Conservation (phyloP, 2,329 filamentous ascomycete species). For the Alternaria metachromatica region DNA sequence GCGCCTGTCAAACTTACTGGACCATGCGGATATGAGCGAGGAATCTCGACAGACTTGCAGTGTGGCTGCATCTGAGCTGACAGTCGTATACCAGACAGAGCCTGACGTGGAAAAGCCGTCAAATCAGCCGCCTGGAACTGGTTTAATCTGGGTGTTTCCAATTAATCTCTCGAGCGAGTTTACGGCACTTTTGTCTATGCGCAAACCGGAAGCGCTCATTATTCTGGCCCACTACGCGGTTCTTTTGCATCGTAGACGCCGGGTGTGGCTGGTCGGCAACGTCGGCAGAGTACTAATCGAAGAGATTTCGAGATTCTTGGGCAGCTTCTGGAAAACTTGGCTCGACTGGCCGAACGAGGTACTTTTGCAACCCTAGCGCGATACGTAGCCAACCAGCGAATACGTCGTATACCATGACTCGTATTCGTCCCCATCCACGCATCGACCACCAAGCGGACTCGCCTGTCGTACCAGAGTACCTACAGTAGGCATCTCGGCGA, state of each 20-base stretch:
- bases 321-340: conserved; percentile 26
- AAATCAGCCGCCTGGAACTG: neutral
- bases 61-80: neutral
- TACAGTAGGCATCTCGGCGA: neutral
- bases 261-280: conserved; percentile 23
- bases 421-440: neutral
- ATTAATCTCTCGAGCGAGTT: conserved; percentile 23
- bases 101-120: neutral
- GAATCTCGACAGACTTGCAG: neutral
- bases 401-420: neutral
- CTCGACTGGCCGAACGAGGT: conserved; percentile 29
- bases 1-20: neutral
- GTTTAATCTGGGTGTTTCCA: conserved; percentile 27
- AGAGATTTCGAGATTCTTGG: conserved; percentile 18
- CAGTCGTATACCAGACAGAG: neutral
- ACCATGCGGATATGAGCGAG: neutral
- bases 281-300: conserved; percentile 24
- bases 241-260: conserved; percentile 22
- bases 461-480: neutral
- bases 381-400: neutral
- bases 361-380: neutral
- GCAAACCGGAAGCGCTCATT: conserved; percentile 27
- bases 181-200: conserved; percentile 24
- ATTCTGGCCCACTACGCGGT: conserved; percentile 30
- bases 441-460: neutral